Conservation (phyloP, 2,329 filamentous ascomycete genomes). For the Botrytis fabae region DNA sequence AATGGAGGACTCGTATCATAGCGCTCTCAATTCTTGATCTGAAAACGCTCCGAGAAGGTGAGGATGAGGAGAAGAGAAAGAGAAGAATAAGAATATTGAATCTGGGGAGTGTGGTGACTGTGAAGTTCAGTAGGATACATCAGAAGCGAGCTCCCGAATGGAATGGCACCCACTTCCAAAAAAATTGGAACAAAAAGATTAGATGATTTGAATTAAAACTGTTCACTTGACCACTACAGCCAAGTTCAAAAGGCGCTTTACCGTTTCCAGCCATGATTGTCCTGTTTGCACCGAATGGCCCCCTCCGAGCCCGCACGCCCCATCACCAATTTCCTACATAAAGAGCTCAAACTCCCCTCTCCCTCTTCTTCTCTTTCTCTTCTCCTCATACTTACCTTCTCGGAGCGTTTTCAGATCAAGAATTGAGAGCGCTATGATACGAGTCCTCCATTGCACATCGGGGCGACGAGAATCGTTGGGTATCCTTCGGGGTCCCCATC, state of each 20-base stretch:
- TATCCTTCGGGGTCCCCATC: slow-evolving; percentile 41
- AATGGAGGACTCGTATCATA: slow-evolving; percentile 53
- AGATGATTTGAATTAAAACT: background rate
- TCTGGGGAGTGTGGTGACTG: background rate
- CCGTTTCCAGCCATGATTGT: background rate
- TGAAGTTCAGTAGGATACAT: background rate
- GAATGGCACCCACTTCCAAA: background rate
- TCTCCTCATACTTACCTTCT: slow-evolving; percentile 45
- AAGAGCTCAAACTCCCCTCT: background rate
- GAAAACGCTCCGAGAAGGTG: slow-evolving; percentile 40
- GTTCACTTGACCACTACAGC: background rate
- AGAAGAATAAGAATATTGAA: background rate
- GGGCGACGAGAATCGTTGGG: slow-evolving; percentile 47
- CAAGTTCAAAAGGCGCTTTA: background rate
- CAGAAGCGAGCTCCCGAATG: background rate
- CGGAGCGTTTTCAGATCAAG: slow-evolving; percentile 37
- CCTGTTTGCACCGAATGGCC: background rate
- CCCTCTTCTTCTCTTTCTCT: slow-evolving; percentile 25
- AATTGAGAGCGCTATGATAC: slow-evolving; percentile 34
- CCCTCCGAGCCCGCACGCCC: background rate
- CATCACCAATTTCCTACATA: background rate
- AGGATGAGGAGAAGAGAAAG: slow-evolving; percentile 41
- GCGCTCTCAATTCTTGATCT: slow-evolving; percentile 38
- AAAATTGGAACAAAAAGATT: too few relatives aligned
- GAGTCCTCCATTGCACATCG: slow-evolving; percentile 60